Conservation (phyloP, 139 green algal species). For the Chlorella sorokiniana region DNA sequence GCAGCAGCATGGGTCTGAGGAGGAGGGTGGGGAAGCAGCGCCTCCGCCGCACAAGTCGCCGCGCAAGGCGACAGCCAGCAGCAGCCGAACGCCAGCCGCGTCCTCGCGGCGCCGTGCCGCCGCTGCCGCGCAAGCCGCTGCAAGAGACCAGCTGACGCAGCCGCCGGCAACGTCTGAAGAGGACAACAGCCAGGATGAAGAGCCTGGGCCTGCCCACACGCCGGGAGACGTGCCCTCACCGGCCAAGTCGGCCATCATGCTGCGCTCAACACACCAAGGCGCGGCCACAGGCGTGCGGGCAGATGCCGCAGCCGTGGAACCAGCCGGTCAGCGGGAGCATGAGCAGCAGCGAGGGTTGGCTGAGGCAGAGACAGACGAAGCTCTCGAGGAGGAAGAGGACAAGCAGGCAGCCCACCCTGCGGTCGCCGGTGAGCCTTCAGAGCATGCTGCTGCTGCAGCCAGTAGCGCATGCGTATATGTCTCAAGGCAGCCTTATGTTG, state of each 20-base stretch:
- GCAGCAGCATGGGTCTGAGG: not conserved
- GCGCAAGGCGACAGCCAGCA: not conserved
- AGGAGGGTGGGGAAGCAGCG: not conserved
- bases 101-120: not conserved
- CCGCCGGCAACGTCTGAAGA: too few relatives aligned
- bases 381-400: not conserved
- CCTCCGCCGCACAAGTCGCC: not conserved
- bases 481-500: too few relatives aligned
- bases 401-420: too few relatives aligned
- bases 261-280: too few relatives aligned
- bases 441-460: too few relatives aligned
- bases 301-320: not conserved
- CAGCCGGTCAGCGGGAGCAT: not conserved
- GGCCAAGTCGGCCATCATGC: too few relatives aligned
- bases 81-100: not conserved
- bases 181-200: not conserved
- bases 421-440: too few relatives aligned
- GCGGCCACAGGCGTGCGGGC: not conserved
- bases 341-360: not conserved
- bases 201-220: not conserved
- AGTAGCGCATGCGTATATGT: too few relatives aligned
- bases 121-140: not conserved
- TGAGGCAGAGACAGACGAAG: not conserved
- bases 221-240: too few relatives aligned
- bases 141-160: too few relatives aligned